These are phyloP conservation scores for Filosporella fistucella DNA, from an alignment of 495 filamentous ascomycete species.

Conservation along the genomic window DNA sequence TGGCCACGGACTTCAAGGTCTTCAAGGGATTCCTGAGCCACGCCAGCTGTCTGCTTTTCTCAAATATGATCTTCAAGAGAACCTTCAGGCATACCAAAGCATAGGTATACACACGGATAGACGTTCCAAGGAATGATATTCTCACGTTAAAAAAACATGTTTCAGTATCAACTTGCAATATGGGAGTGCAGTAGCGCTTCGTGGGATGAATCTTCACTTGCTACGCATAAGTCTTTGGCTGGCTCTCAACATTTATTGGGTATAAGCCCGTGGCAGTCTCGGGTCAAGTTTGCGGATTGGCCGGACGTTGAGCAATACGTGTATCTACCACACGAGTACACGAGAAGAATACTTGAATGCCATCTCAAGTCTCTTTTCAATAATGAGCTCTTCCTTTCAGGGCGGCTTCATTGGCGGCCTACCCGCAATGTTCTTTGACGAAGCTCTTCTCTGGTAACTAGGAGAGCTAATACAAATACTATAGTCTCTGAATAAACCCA, in stretches of 20 bases:
- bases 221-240: neutral
- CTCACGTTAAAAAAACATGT: constrained; percentile 1
- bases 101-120: constrained; percentile 7
- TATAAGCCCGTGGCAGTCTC: constrained; percentile 1
- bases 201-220: constrained; percentile 2
- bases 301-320: constrained; percentile 3
- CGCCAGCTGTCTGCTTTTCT: neutral
- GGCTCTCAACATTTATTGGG: neutral
- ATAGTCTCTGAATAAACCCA: neutral
- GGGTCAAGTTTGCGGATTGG: neutral
- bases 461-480: neutral
- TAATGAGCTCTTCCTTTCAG: constrained; percentile 2
- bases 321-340: neutral
- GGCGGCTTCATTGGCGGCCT: constrained; percentile 14
- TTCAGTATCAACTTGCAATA: neutral
- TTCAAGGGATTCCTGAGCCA: neutral
- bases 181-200: neutral
- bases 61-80: neutral
- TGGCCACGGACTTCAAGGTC: constrained; percentile 1
- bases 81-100: neutral
- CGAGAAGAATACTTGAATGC: constrained; percentile 4
- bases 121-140: constrained; percentile 7
- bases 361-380: constrained; percentile 2
- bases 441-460: constrained; percentile 14
- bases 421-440: constrained; percentile 14